Evolutionary conservation across 2,329 filamentous ascomycete genomes (phyloP), one percentile per base, ranked within the genome.

Genomic region (Fusarium sublunatum): DNA sequence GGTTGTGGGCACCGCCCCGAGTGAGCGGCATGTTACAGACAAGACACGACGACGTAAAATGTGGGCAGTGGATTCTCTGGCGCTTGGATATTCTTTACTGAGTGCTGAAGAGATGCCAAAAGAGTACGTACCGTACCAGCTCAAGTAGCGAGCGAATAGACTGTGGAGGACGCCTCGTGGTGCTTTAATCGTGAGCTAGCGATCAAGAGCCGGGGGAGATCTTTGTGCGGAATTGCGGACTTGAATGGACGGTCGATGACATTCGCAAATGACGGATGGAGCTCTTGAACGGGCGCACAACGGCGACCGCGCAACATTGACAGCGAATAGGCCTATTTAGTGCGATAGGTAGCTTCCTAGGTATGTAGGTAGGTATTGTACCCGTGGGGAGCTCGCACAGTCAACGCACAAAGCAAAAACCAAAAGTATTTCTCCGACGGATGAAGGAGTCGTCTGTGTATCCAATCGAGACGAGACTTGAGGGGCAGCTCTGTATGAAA

Each of bases 181-280:
- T 60, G 57, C 46, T 62, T 58, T 58, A 65, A 44, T 50, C 53
- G 57, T 58, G 39, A 35, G 29, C 38, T 58, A 58, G 40, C 41
- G 43, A 54, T 40, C 31, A 54, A 54, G 43, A 51, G 43, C 47
- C 45, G 36, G 40, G 25, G 15, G 19, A 38, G 24, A 25, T 12
- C 43, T 61, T 24, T 35, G 19, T 34, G 43, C 61, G 56, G 61
- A 44, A 62, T 65, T 58, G 58, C 51, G 61, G 61, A 62, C 46
- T 53, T 52, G 47, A 44, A 31, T 61, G 65, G 58, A 51, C 57
- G 53, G 56, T 62, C 36, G 29, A 58, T 49, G 56, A 53, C 56
- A 58, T 43, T 53, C 46, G 28, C 44, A 60, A 49, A 61, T 56
- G 54, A 61, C 38, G 40, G 24, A 61, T n/a, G 46, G 61, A 61